phyloP scores from a whole-genome alignment of 192 early-diverging fungal genomes.

The Entomortierella lignicola region DNA sequence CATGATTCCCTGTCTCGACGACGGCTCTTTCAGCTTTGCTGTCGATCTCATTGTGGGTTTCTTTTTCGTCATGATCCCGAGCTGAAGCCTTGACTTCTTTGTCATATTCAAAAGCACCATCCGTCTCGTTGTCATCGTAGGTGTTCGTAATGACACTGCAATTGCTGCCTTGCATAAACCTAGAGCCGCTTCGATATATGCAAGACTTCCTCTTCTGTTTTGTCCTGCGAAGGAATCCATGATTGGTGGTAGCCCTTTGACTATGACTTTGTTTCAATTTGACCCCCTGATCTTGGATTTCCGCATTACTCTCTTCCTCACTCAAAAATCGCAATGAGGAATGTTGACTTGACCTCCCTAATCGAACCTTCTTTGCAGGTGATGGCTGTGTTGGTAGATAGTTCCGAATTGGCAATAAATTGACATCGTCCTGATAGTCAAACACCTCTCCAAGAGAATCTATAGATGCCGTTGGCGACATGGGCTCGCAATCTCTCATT shows the following conservation, averaged over 20 bases:
- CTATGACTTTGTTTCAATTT: neutral
- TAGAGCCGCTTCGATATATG: neutral
- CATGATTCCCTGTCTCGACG: too few relatives aligned
- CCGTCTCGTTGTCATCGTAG: too few relatives aligned
- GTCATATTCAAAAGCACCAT: too few relatives aligned
- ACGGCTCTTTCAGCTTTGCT: neutral
- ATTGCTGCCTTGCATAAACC: neutral
- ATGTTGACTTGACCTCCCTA: neutral
- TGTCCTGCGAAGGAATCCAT: neutral
- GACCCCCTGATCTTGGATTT: neutral
- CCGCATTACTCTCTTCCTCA: conserved; percentile 8
- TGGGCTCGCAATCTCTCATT: neutral
- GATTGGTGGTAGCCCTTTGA: neutral
- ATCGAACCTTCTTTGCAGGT: conserved; percentile 32
- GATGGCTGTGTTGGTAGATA: conserved; percentile 20
- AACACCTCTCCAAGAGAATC: conserved; percentile 19
- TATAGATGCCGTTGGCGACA: neutral
- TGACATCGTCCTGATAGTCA: conserved; percentile 39
- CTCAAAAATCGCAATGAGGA: conserved; percentile 13
- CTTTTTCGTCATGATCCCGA: neutral
- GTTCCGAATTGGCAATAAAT: conserved; percentile 20
- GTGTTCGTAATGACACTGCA: neutral
- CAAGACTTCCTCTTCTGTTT: neutral
- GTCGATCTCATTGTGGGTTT: neutral
- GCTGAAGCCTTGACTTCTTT: too few relatives aligned